Conservation (phyloP, 192 early-diverging fungal genomes). For the Umbelopsis sp. region DNA sequence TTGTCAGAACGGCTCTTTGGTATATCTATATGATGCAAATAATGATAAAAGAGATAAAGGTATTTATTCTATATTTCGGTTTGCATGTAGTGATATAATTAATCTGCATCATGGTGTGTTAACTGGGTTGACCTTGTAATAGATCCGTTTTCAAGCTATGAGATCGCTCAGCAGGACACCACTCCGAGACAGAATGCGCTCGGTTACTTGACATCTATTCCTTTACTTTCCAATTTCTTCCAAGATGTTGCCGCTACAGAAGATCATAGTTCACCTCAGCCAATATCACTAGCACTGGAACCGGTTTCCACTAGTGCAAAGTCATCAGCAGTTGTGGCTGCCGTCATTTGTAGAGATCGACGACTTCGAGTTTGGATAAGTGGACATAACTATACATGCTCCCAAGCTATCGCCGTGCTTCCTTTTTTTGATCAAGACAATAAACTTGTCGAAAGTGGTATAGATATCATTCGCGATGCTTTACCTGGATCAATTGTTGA, state of each 20-base stretch:
- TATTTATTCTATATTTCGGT: too few relatives aligned
- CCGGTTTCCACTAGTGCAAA: background rate
- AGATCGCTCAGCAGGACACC: background rate
- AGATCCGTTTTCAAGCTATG: background rate
- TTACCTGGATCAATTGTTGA: constrained; percentile 1
- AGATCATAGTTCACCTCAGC: background rate
- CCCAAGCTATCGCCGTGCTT: background rate
- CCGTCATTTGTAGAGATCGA: background rate
- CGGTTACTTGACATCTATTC: background rate
- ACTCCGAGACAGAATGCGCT: background rate
- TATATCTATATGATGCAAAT: background rate
- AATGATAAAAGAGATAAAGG: background rate
- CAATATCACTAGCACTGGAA: background rate
- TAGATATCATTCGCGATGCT: background rate
- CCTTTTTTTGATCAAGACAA: background rate
- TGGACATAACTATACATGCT: background rate
- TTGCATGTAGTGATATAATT: too few relatives aligned
- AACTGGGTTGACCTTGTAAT: too few relatives aligned
- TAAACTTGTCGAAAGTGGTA: background rate
- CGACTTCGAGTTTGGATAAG: background rate
- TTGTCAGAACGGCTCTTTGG: background rate
- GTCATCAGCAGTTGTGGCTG: background rate
- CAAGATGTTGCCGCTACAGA: background rate
- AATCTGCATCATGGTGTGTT: too few relatives aligned
- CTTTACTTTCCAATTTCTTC: background rate